Evolutionary conservation across 805 yeast species (phyloP).

Genomic region (Torulaspora indica): DNA sequence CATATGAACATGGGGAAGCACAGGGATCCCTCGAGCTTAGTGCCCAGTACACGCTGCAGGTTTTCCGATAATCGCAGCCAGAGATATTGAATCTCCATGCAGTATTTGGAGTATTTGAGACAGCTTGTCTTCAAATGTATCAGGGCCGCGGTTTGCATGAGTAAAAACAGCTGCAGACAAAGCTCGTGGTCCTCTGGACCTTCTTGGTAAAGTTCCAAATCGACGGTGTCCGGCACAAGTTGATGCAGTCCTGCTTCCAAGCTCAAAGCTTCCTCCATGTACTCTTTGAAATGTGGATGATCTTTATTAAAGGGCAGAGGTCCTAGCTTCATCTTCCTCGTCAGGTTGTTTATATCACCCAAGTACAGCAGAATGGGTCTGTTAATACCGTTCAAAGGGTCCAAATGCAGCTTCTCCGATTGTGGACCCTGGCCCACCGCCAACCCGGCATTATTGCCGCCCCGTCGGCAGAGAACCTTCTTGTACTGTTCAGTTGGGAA

Average conservation of each 20-base stretch:
- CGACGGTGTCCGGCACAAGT: conserved; percentile 15
- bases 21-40: conserved; percentile 64
- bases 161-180: conserved; percentile 67
- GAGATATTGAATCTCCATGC: conserved; percentile 58
- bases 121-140: conserved; percentile 66
- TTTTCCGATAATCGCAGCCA: conserved; percentile 50
- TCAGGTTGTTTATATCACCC: conserved; percentile 63
- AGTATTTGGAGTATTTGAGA: conserved; percentile 28
- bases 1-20: conserved; percentile 77
- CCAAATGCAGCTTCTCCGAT: conserved; percentile 43
- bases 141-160: conserved; percentile 63
- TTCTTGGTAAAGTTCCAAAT: conserved; percentile 25
- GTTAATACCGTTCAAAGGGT: conserved; percentile 70
- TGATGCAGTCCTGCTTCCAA: conserved; percentile 15
- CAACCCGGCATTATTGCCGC: background rate
- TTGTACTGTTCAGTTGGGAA: conserved; percentile 61
- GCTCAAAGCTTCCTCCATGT: conserved; percentile 19
- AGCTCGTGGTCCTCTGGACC: conserved; percentile 50
- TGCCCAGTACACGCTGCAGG: conserved; percentile 56
- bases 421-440: background rate
- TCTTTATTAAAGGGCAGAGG: conserved; percentile 20
- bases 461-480: conserved; percentile 38
- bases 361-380: conserved; percentile 61
- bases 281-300: conserved; percentile 16
- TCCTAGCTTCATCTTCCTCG: conserved; percentile 46